Evolutionary conservation across 1,139 yeast species (phyloP).

Genomic region (Saccharomyces pastorianus): DNA sequence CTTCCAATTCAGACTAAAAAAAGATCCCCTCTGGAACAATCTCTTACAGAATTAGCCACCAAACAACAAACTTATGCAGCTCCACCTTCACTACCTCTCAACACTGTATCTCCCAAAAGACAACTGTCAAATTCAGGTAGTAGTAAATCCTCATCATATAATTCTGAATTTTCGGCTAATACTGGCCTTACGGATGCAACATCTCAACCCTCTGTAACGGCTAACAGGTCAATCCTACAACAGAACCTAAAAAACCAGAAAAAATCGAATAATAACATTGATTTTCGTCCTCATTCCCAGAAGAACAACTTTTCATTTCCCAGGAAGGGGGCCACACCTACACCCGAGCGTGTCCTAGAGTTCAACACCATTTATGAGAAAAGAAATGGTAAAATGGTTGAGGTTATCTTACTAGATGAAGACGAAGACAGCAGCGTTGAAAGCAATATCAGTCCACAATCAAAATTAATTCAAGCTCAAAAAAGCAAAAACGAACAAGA

Average conservation of each 20-base stretch:
- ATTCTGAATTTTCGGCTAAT: constrained; percentile 23
- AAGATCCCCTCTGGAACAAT: not conserved
- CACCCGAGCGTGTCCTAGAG: not conserved
- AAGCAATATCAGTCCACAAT: not conserved
- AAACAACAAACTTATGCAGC: not conserved
- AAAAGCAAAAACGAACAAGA: constrained; percentile 1
- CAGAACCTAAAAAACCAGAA: not conserved
- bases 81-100: not conserved
- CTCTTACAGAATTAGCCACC: not conserved
- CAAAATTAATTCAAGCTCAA: constrained; percentile 2
- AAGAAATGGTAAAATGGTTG: constrained; percentile 20
- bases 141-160: constrained; percentile 15
- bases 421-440: constrained; percentile 5
- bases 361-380: constrained; percentile 12
- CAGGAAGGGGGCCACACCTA: not conserved
- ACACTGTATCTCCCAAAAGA: constrained; percentile 20
- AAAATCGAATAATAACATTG: not conserved
- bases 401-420: constrained; percentile 23
- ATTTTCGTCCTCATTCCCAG: not conserved
- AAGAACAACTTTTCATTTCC: not conserved
- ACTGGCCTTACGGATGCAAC: constrained; percentile 19
- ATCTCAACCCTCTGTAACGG: constrained; percentile 10
- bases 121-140: constrained; percentile 22
- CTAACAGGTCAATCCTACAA: not conserved
- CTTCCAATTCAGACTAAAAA: not conserved